Evolutionary conservation across 2,329 filamentous ascomycete species (phyloP), one percentile per base, ranked within the genome.

Genomic region (Pseudocercospora eumusae): DNA sequence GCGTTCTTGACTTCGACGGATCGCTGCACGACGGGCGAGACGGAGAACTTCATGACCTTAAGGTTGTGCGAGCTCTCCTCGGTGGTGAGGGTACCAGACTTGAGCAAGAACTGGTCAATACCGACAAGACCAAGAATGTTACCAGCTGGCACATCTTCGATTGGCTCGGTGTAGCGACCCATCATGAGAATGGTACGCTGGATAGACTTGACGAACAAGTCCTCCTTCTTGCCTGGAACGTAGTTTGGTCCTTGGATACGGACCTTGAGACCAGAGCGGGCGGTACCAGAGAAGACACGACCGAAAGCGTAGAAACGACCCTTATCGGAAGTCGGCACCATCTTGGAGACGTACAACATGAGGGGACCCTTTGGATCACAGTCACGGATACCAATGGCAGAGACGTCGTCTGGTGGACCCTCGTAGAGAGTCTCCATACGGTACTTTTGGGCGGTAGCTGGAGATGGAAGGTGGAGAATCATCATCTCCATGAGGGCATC

Each of bases 11-110:
- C 93, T 84, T 97, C 92, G 76, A 99, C 95, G 81, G 95, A 96
- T 74, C 93, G 93, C 84, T 90, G 93, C 71, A 99, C 95, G 83
- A 99, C 95, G 75, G 95, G 95, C 65, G 95, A 98, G 80, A 99
- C 95, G 77, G 95, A 99, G 90, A 99, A 99, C 87, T 97, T 98
- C 95, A 99, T 99, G 84, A 99, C 95, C 90, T 98, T 98, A 77
- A 99, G 84, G 89, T 99, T 99, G 90, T 99, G 95, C 79, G 95
- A 93, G 70, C 92, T 96, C 73, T 99, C 95, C 78, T 86, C 88
- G 79, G 93, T 98, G 82, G 93, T 96, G 75, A 99, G 90, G 76
- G 95, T 99, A 90, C 95, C 95, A 80, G 95, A 98, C 90, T 99
- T 99, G 86, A 99, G 92, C 86, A 99, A 86, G 91, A 98, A 99